Evolutionary conservation across 2,329 filamentous ascomycete species (phyloP), one percentile per base, ranked within the genome.

Genomic region (Penicillium capsulatum): DNA sequence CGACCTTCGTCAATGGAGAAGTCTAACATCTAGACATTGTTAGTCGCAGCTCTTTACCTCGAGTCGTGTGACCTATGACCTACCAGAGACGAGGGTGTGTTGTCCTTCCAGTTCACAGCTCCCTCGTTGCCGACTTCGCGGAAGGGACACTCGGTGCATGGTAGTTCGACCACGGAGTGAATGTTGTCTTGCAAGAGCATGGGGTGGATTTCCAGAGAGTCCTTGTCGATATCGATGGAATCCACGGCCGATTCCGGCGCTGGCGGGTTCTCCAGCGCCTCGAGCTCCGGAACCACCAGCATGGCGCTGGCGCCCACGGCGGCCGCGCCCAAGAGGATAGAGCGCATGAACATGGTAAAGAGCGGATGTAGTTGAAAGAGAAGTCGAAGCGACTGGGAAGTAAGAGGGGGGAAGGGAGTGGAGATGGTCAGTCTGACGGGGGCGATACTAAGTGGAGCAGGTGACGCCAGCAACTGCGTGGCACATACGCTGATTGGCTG

Each of bases 61-160:
- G 13, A n/a, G 20, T 28, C 10, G 20, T 20, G 16, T 15, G 7
- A 2, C 4, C 6, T 3, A 24, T 1, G 1, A 56, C 63, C 40
- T 54, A 69, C 66, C 51, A 69, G 45, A 31, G 54, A 57, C 3
- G 64, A 63, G 36, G 61, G 50, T 43, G 57, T 58, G 42, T 55
- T 58, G 41, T 67, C 58, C 40, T 57, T 52, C 61, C 59, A 61
- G 53, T 44, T 55, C 45, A 59, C 51, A 19, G 48, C 43, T 13
- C 60, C 58, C 44, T 61, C 52, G 7, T 55, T 47, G 22, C 47
- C 42, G 10, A 55, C 36, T 42, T 60, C 53, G 20, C 60, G 59
- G 49, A 68, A 64, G 1, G 65, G 66, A 38, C 66, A 69, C 30
- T 67, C 61, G 20, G 55, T 52, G 48, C 66, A 69, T 31, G 50